Percentiles rank a stretch among this genome's conserved stretches.
These are phyloP conservation scores for Apiotrichum gracile DNA, from an alignment of 1,284 basidiomycete species.

Conservation along the genomic window DNA sequence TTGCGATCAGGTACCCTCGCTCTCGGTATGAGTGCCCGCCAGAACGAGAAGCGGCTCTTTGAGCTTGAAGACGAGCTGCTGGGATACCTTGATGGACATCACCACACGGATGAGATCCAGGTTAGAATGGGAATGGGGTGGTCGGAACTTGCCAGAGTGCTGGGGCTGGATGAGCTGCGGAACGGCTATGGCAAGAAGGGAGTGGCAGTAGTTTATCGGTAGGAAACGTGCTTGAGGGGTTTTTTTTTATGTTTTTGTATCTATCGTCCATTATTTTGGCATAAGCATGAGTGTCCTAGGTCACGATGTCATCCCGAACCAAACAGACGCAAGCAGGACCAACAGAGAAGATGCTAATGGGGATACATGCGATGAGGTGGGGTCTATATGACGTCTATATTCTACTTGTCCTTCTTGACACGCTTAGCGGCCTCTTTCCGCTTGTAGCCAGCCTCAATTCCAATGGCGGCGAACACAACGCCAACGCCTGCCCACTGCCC, in stretches of 20 bases:
- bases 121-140: slow-evolving; percentile 75
- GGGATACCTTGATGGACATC: slow-evolving; percentile 70
- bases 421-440: slow-evolving; percentile 29
- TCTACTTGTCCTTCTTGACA: slow-evolving; percentile 25
- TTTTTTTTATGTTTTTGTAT: neutral
- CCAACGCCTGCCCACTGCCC: slow-evolving; percentile 89
- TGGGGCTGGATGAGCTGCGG: slow-evolving; percentile 48
- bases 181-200: slow-evolving; percentile 36
- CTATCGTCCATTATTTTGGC: no score
- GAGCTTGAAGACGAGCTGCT: slow-evolving; percentile 53
- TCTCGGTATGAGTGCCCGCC: neutral
- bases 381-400: neutral
- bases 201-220: slow-evolving; percentile 32
- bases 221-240: neutral
- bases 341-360: neutral
- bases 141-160: slow-evolving; percentile 71
- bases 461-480: slow-evolving; percentile 89
- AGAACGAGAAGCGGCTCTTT: slow-evolving; percentile 8
- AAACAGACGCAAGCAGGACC: no score
- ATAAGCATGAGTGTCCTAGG: neutral
- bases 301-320: no score
- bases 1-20: slow-evolving; percentile 6
- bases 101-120: slow-evolving; percentile 85
- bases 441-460: slow-evolving; percentile 84
- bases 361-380: neutral